A percentile compares a stretch with the other conserved stretches of the same genome.
Evolutionary conservation across 2,329 filamentous ascomycete species (phyloP).

Genomic region (Penicillium digitatum): DNA sequence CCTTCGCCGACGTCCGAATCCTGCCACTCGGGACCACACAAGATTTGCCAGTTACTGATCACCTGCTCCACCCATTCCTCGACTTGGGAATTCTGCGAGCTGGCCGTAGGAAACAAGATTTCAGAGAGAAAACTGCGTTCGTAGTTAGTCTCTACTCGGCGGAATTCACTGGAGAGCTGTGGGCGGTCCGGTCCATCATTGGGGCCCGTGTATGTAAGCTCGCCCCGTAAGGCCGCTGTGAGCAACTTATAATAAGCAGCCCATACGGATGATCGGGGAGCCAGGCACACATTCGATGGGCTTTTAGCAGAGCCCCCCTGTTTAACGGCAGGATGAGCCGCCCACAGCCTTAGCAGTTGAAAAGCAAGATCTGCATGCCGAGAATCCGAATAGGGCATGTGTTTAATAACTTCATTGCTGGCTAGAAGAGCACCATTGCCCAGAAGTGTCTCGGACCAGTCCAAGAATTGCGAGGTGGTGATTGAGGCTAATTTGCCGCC

Average conservation of each 20-base stretch:
- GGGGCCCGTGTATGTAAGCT: conserved; percentile 35
- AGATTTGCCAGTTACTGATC: conserved; percentile 77
- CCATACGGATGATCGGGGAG: conserved; percentile 60
- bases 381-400: conserved; percentile 20
- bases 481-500: conserved; percentile 35
- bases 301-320: conserved; percentile 19
- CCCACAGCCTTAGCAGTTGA: conserved; percentile 48
- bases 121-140: conserved; percentile 74
- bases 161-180: conserved; percentile 71
- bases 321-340: conserved; percentile 37
- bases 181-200: conserved; percentile 47
- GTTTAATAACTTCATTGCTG: conserved; percentile 47
- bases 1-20: conserved; percentile 77
- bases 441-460: conserved; percentile 75
- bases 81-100: conserved; percentile 71
- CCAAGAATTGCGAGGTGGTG: conserved; percentile 62
- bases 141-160: conserved; percentile 73
- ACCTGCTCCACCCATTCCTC: conserved; percentile 77
- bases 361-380: conserved; percentile 40
- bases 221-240: conserved; percentile 67
- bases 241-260: conserved; percentile 77
- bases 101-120: conserved; percentile 78
- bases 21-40: conserved; percentile 75
- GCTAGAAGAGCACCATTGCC: conserved; percentile 70
- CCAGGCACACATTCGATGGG: conserved; percentile 20